phyloP scores from a whole-genome alignment of 306 rosid genomes.

The Styphnolobium japonicum region DNA sequence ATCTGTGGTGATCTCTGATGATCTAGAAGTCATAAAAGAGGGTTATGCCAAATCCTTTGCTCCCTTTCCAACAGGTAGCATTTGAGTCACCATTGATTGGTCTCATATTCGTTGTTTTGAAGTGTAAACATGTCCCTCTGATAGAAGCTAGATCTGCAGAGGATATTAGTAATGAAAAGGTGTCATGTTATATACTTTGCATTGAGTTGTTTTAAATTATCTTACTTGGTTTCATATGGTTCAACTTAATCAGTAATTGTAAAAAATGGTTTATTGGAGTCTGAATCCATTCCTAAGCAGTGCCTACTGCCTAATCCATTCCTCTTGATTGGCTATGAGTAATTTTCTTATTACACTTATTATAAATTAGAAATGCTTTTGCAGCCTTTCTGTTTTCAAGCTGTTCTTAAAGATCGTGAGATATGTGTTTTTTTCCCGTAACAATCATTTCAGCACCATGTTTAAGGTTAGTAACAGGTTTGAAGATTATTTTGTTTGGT shows the following conservation, averaged over 20 bases:
- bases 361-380: constrained; percentile 28
- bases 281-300: no score
- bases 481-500: constrained; percentile 14
- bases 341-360: not conserved
- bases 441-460: constrained; percentile 99
- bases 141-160: no score
- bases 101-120: no score
- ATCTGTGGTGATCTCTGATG: constrained; percentile 94
- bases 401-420: constrained; percentile 91
- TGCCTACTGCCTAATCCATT: no score
- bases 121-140: no score
- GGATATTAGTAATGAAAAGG: no score
- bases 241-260: no score
- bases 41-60: constrained; percentile 98
- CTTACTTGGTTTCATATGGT: no score
- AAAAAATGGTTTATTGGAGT: no score
- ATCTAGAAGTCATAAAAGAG: constrained; percentile 73
- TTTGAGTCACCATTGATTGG: not conserved
- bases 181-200: no score
- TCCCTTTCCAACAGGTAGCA: constrained; percentile 83
- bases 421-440: constrained; percentile 95
- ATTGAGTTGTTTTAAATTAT: no score
- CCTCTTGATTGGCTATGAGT: not conserved
- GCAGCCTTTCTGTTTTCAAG: constrained; percentile 97
- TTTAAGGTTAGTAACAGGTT: constrained; percentile 74